Percentiles rank a stretch among this genome's conserved stretches.
phyloP scores from a whole-genome alignment of 108 stramenopile genomes.

The Stephanodiscus triporus region DNA sequence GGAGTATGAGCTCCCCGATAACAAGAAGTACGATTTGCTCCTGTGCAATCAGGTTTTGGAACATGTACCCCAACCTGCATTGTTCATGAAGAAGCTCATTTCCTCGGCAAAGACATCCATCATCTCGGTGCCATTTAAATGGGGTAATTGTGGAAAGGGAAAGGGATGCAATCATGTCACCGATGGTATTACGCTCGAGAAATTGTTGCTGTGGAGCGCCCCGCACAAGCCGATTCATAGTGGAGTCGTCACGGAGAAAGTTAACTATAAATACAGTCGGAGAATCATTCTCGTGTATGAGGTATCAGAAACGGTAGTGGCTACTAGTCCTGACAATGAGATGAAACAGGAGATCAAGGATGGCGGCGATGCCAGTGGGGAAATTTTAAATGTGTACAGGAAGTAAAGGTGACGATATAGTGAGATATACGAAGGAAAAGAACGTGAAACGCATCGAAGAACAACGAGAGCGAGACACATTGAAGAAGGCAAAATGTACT shows the following conservation, averaged over 20 bases:
- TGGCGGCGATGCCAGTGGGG: too few relatives aligned
- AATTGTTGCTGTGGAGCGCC: constrained; percentile 17
- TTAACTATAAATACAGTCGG: neutral
- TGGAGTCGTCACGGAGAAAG: constrained; percentile 17
- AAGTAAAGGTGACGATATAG: too few relatives aligned
- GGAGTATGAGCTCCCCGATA: constrained; percentile 33
- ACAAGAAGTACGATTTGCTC: constrained; percentile 30
- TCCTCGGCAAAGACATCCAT: constrained; percentile 29
- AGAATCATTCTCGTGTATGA: neutral
- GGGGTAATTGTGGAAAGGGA: constrained; percentile 33
- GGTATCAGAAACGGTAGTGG: neutral
- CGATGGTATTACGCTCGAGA: constrained; percentile 19
- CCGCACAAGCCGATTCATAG: constrained; percentile 23
- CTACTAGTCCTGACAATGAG: too few relatives aligned
- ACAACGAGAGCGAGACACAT: too few relatives aligned
- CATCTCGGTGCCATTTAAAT: constrained; percentile 37
- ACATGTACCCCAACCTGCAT: constrained; percentile 34
- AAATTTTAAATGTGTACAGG: too few relatives aligned
- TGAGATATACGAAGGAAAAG: too few relatives aligned
- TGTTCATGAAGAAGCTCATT: constrained; percentile 39
- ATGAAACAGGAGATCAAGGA: too few relatives aligned
- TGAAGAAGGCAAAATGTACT: neutral
- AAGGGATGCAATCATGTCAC: constrained; percentile 28
- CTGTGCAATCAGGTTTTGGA: constrained; percentile 38
- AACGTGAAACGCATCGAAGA: too few relatives aligned